A percentile compares a stretch with the other conserved stretches of the same genome.
Evolutionary conservation across 208 protist genomes (phyloP).

Genomic region (Leishmania tropica): DNA sequence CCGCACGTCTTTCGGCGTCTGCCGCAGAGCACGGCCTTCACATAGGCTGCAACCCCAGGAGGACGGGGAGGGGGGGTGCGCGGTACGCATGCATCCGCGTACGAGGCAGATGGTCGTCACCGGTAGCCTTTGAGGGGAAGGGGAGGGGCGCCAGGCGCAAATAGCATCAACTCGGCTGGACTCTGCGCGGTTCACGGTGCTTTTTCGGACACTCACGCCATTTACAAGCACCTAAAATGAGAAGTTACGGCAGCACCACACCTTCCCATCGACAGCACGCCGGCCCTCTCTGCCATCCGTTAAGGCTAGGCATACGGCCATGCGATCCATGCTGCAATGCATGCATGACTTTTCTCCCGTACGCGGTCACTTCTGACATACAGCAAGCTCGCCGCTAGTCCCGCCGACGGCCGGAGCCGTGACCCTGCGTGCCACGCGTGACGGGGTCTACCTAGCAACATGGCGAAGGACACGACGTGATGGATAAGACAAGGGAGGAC

Average conservation of each 20-base stretch:
- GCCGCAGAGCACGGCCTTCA: not conserved
- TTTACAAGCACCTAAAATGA: no score
- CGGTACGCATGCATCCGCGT: not conserved
- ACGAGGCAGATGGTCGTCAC: not conserved
- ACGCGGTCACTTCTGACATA: not conserved
- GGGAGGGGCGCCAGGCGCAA: not conserved
- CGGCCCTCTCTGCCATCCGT: not conserved
- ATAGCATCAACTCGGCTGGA: no score
- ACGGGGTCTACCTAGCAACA: not conserved
- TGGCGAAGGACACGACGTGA: not conserved
- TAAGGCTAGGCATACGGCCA: not conserved
- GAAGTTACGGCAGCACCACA: no score
- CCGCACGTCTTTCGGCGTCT: not conserved
- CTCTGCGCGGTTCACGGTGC: not conserved
- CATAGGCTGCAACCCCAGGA: not conserved
- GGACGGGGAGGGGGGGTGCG: not conserved
- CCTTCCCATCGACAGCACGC: not conserved
- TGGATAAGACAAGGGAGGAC: no score
- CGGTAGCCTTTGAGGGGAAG: not conserved
- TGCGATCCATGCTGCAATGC: not conserved
- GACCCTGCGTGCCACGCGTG: not conserved
- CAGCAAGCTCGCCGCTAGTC: not conserved
- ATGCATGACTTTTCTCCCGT: not conserved
- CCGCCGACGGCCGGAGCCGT: not conserved
- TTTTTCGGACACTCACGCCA: no score